Percentiles rank a stretch among this genome's conserved stretches.
Evolutionary conservation across 2,329 filamentous ascomycete species (phyloP).

Genomic region (Tetracladium maxilliforme): DNA sequence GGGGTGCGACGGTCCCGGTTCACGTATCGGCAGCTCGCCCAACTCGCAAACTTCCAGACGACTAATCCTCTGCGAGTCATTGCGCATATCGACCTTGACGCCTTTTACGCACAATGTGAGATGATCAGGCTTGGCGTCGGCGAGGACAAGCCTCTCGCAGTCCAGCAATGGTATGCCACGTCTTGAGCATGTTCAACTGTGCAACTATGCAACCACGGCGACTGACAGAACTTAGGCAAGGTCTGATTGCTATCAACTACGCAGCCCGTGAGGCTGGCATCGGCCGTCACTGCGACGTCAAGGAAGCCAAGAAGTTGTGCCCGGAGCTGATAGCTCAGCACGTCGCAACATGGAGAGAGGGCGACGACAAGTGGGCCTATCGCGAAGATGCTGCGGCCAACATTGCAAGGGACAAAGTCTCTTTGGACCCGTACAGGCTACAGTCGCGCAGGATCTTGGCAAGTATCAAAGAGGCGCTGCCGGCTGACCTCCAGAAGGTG

Average conservation of each 20-base stretch:
- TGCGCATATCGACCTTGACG: constrained; percentile 88
- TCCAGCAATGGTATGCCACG: constrained; percentile 65
- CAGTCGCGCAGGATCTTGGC: constrained; percentile 73
- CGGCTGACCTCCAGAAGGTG: constrained; percentile 50
- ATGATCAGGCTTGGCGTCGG: constrained; percentile 69
- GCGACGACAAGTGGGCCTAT: constrained; percentile 85
- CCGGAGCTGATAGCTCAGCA: constrained; percentile 77
- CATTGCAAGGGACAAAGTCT: constrained; percentile 85
- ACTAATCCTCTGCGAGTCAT: constrained; percentile 73
- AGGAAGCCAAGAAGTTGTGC: constrained; percentile 76
- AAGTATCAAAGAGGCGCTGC: constrained; percentile 60
- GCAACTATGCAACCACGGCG: too few species aligned
- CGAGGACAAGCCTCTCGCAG: constrained; percentile 69
- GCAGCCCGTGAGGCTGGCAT: constrained; percentile 72
- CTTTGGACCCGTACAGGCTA: constrained; percentile 77
- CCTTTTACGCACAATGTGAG: constrained; percentile 95
- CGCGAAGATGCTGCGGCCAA: constrained; percentile 64
- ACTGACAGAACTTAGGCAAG: constrained; percentile 42
- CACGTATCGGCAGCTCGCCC: constrained; percentile 69
- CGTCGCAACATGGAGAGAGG: constrained; percentile 88
- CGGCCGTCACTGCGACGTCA: constrained; percentile 60
- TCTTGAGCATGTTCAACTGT: not conserved
- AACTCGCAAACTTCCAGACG: constrained; percentile 56
- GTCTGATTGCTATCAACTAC: constrained; percentile 93
- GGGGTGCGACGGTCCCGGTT: constrained; percentile 44